Evolutionary conservation across 768 basidiomycete genomes (phyloP).

Genomic region (Boletus fagicola): DNA sequence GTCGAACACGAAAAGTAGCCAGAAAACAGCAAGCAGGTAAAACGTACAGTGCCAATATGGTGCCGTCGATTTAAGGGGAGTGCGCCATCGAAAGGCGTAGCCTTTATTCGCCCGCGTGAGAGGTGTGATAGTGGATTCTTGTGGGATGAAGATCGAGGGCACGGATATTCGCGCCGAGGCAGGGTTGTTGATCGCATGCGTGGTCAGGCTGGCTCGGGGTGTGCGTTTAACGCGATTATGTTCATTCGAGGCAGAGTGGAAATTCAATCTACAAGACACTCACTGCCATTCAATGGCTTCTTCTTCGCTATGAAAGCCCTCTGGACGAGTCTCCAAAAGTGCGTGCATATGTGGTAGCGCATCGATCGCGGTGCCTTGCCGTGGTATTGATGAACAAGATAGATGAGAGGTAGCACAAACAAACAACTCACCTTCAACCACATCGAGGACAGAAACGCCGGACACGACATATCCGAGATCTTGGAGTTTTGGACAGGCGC

Average conservation of each 20-base stretch:
- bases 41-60: constrained; percentile 85
- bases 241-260: background rate
- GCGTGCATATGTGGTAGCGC: constrained; percentile 91
- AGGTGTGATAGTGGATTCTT: constrained; percentile 36
- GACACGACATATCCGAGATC: constrained; percentile 66
- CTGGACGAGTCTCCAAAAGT: constrained; percentile 81
- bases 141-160: constrained; percentile 66
- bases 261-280: constrained; percentile 32
- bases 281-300: constrained; percentile 97
- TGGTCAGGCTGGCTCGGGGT: constrained; percentile 54
- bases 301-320: constrained; percentile 78
- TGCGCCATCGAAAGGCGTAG: constrained; percentile 67
- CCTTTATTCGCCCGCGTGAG: constrained; percentile 26
- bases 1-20: background rate
- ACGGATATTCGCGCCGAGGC: constrained; percentile 87
- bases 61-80: constrained; percentile 78
- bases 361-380: constrained; percentile 83
- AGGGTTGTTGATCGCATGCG: constrained; percentile 78
- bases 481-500: constrained; percentile 64
- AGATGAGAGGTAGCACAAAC: background rate
- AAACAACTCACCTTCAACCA: constrained; percentile 72
- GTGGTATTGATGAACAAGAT: background rate
- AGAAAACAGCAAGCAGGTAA: background rate
- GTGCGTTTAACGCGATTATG: background rate
- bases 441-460: constrained; percentile 81